Evolutionary conservation across 768 basidiomycete genomes (phyloP).

Genomic region (Serendipita vermifera): DNA sequence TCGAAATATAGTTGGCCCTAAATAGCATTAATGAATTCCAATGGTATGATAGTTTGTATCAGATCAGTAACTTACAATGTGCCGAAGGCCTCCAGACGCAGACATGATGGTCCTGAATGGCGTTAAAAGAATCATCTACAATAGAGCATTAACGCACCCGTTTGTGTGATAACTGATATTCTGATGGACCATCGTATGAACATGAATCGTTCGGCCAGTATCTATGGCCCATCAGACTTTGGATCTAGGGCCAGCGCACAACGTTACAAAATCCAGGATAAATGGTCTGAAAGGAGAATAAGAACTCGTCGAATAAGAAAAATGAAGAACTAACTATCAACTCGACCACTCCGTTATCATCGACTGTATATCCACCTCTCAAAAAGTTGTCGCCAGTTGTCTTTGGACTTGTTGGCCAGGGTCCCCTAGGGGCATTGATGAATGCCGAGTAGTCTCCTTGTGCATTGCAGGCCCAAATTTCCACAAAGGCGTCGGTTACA

Average conservation of each 20-base stretch:
- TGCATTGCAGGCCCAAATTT: constrained; percentile 25
- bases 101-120: constrained; percentile 22
- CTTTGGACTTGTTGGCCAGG: too few relatives aligned
- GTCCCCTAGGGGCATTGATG: too few relatives aligned
- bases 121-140: too few relatives aligned
- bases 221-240: too few relatives aligned
- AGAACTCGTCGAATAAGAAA: too few relatives aligned
- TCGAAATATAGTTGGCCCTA: constrained; percentile 31
- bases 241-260: too few relatives aligned
- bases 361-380: constrained; percentile 28
- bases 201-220: constrained; percentile 26
- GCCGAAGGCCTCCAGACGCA: constrained; percentile 21
- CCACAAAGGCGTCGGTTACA: constrained; percentile 25
- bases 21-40: too few relatives aligned
- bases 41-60: background rate
- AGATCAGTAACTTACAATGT: constrained; percentile 15
- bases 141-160: background rate
- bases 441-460: background rate
- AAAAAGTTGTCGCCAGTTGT: constrained; percentile 21
- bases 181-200: constrained; percentile 27
- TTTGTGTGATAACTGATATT: constrained; percentile 7
- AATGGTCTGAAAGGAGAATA: constrained; percentile 21
- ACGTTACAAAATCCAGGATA: constrained; percentile 26
- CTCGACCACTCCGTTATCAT: constrained; percentile 27
- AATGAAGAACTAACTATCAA: constrained; percentile 10